These are phyloP conservation scores for Scorias spongiosa DNA, from an alignment of 2,329 filamentous ascomycete genomes.

Conservation along the genomic window DNA sequence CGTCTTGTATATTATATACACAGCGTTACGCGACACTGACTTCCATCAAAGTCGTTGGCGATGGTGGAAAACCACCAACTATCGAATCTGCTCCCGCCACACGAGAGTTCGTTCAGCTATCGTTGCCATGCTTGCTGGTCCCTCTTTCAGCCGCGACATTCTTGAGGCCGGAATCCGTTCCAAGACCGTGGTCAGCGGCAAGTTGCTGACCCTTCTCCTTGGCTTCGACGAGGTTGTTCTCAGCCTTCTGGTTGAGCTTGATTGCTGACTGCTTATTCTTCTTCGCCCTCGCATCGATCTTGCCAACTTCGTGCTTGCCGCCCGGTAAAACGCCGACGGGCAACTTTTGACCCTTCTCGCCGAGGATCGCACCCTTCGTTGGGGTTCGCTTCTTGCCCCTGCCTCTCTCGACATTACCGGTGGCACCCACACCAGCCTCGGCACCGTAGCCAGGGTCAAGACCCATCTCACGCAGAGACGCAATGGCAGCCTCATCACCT, in stretches of 20 bases:
- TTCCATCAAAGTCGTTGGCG: too few relatives aligned
- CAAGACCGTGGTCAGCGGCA: constrained; percentile 6
- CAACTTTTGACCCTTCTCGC: constrained; percentile 19
- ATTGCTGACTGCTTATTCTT: constrained; percentile 14
- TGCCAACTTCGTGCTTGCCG: constrained; percentile 17
- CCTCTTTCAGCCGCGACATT: not conserved
- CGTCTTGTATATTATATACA: too few relatives aligned
- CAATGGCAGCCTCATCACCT: constrained; percentile 15
- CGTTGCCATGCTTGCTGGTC: not conserved
- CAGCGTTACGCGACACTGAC: too few relatives aligned
- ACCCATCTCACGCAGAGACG: constrained; percentile 12
- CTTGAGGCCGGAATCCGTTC: constrained; percentile 4
- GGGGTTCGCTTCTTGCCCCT: constrained; percentile 9
- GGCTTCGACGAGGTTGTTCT: constrained; percentile 12
- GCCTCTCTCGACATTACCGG: constrained; percentile 10
- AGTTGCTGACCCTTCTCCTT: constrained; percentile 12
- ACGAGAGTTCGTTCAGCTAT: not conserved
- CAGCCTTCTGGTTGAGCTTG: constrained; percentile 13
- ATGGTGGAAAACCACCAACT: too few relatives aligned
- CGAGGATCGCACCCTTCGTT: constrained; percentile 10
- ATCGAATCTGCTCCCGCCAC: too few relatives aligned
- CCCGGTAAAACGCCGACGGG: constrained; percentile 18
- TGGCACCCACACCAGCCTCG: constrained; percentile 15
- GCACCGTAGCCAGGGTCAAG: constrained; percentile 15
- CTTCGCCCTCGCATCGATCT: constrained; percentile 14